A percentile compares a stretch with the other conserved stretches of the same genome.
These are phyloP conservation scores for Rhodosporidiobolus odoratus DNA, from an alignment of 768 basidiomycete species.

Conservation along the genomic window DNA sequence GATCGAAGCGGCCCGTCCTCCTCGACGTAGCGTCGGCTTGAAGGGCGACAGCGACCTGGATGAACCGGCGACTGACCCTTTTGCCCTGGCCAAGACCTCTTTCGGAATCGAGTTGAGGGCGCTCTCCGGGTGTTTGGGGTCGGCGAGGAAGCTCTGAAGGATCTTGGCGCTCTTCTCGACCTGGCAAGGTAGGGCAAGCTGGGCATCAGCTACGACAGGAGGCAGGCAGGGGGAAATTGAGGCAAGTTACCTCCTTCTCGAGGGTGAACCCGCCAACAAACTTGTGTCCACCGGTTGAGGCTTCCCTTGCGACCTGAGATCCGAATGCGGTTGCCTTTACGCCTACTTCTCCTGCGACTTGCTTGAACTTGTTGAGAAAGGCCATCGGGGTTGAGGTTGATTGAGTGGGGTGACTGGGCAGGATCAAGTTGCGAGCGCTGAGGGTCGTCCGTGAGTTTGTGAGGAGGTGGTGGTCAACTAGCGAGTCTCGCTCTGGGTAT, in stretches of 20 bases:
- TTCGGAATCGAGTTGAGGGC: constrained; percentile 93
- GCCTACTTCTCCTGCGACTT: constrained; percentile 74
- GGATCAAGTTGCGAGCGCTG: background rate
- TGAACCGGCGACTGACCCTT: constrained; percentile 69
- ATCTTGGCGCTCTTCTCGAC: constrained; percentile 76
- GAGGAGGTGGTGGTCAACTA: no score
- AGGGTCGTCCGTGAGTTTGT: no score
- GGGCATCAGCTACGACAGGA: background rate
- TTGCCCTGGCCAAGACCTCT: constrained; percentile 76
- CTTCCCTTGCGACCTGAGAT: constrained; percentile 60
- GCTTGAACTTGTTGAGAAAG: constrained; percentile 67
- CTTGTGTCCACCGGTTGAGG: constrained; percentile 68
- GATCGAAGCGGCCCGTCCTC: no score
- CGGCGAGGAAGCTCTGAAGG: constrained; percentile 72
- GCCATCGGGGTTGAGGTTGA: background rate
- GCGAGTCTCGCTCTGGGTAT: no score
- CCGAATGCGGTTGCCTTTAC: constrained; percentile 72
- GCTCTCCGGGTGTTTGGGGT: constrained; percentile 77
- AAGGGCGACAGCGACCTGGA: no score
- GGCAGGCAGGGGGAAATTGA: background rate
- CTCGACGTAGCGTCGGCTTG: no score
- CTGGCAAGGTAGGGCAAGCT: background rate
- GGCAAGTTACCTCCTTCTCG: constrained; percentile 61
- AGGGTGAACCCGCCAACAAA: constrained; percentile 80
- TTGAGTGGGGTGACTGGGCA: no score